These are phyloP conservation scores for Xylariaceae sp. DNA, from an alignment of 2,329 filamentous ascomycete genomes.

Conservation along the genomic window DNA sequence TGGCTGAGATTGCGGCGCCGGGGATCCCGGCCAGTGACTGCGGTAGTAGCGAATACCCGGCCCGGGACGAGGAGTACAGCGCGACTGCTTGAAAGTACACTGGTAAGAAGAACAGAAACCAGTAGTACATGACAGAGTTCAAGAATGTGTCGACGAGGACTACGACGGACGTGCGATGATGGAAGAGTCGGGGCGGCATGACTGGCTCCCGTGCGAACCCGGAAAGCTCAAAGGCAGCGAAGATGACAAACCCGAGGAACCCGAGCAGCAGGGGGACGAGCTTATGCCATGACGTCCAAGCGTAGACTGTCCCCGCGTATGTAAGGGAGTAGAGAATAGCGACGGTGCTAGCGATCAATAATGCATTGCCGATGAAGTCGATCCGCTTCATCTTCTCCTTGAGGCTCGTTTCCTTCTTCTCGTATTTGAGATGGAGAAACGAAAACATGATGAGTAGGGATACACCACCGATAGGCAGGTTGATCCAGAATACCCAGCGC, in stretches of 20 bases:
- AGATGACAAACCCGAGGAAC: constrained; percentile 32
- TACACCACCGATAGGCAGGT: constrained; percentile 29
- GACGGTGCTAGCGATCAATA: constrained; percentile 32
- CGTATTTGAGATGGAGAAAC: constrained; percentile 33
- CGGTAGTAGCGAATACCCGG: constrained; percentile 23
- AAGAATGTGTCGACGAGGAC: constrained; percentile 34
- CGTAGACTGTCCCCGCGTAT: constrained; percentile 33
- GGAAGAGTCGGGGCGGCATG: constrained; percentile 1
- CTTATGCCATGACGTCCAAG: constrained; percentile 34
- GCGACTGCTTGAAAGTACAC: constrained; percentile 42
- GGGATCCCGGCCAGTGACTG: constrained; percentile 1
- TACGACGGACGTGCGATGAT: constrained; percentile 10
- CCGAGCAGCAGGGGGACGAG: constrained; percentile 37
- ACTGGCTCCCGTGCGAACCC: no score
- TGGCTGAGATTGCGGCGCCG: not conserved
- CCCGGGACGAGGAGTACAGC: constrained; percentile 23
- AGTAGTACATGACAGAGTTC: constrained; percentile 32
- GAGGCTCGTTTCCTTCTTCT: constrained; percentile 13
- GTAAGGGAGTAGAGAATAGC: constrained; percentile 35
- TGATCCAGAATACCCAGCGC: constrained; percentile 29
- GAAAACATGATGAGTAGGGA: constrained; percentile 26
- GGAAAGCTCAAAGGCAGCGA: constrained; percentile 34
- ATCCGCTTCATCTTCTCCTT: constrained; percentile 21
- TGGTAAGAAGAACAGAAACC: constrained; percentile 37
- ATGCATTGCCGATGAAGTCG: constrained; percentile 35